Evolutionary conservation across 768 basidiomycete species (phyloP).

Genomic region (Gautieria morchelliformis): DNA sequence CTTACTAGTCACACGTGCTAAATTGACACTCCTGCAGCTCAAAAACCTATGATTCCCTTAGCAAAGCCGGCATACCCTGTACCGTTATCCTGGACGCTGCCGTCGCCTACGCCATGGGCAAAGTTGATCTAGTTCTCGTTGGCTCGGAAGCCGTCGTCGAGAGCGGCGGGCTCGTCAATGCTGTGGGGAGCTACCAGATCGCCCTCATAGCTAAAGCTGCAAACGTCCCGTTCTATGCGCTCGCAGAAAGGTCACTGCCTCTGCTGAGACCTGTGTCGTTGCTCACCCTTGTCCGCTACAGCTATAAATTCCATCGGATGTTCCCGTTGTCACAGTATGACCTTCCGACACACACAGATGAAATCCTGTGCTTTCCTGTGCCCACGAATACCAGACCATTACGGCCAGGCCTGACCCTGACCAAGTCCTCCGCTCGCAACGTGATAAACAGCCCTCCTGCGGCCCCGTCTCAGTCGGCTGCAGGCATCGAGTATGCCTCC

Average conservation of each 20-base stretch:
- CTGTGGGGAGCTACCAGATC: constrained; percentile 92
- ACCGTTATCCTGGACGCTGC: constrained; percentile 94
- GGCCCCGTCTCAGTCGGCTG: too few species aligned
- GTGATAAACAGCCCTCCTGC: not conserved
- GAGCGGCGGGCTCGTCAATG: constrained; percentile 86
- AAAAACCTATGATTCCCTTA: constrained; percentile 77
- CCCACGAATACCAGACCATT: constrained; percentile 11
- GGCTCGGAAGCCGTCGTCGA: constrained; percentile 98
- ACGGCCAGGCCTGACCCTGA: not conserved
- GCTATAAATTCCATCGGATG: constrained; percentile 95
- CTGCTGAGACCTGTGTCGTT: not conserved
- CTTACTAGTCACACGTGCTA: not conserved
- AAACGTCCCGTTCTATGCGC: constrained; percentile 93
- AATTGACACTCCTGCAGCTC: not conserved
- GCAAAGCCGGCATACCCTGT: constrained; percentile 86
- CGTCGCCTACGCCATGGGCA: constrained; percentile 94
- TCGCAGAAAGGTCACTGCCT: constrained; percentile 67
- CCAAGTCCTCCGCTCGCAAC: too few species aligned
- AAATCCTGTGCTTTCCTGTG: constrained; percentile 61
- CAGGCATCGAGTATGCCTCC: not conserved
- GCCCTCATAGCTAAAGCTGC: constrained; percentile 92
- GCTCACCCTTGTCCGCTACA: constrained; percentile 22
- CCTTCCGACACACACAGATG: constrained; percentile 71
- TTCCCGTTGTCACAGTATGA: constrained; percentile 91
- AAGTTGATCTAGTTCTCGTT: constrained; percentile 90